Percentiles rank a stretch among this genome's conserved stretches.
Conservation (phyloP, 1,139 yeast species). For the Magnusiomyces starmeri region DNA sequence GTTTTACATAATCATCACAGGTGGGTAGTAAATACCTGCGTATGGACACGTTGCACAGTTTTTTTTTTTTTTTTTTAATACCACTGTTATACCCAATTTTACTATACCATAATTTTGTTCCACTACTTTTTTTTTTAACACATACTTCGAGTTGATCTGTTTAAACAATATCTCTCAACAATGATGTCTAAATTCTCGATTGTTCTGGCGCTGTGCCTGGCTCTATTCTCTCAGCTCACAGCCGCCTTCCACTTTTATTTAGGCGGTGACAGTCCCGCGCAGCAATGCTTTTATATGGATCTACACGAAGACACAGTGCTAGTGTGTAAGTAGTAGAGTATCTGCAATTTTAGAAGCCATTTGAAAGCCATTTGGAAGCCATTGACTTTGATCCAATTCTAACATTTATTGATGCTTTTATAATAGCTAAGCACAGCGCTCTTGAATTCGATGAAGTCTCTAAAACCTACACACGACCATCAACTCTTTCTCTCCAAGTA, state of each 20-base stretch:
- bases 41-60: too few relatives aligned
- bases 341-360: background rate
- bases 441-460: conserved; percentile 46
- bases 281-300: conserved; percentile 62
- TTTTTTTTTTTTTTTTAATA: too few relatives aligned
- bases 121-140: too few relatives aligned
- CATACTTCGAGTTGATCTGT: too few relatives aligned
- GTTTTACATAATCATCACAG: too few relatives aligned
- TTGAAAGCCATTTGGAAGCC: background rate
- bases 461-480: conserved; percentile 41
- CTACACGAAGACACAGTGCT: conserved; percentile 52
- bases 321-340: conserved; percentile 38
- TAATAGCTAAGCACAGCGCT: conserved; percentile 42
- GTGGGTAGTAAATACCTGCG: too few relatives aligned
- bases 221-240: conserved; percentile 17
- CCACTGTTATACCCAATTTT: too few relatives aligned
- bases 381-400: background rate
- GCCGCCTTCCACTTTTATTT: conserved; percentile 46
- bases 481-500: conserved; percentile 41
- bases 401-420: background rate
- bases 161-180: too few relatives aligned
- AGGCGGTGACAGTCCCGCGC: conserved; percentile 44
- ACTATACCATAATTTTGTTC: too few relatives aligned
- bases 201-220: conserved; percentile 7
- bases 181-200: too few relatives aligned